These are phyloP conservation scores for Teratosphaeria epicoccoides DNA, from an alignment of 2,329 filamentous ascomycete genomes.

Conservation along the genomic window DNA sequence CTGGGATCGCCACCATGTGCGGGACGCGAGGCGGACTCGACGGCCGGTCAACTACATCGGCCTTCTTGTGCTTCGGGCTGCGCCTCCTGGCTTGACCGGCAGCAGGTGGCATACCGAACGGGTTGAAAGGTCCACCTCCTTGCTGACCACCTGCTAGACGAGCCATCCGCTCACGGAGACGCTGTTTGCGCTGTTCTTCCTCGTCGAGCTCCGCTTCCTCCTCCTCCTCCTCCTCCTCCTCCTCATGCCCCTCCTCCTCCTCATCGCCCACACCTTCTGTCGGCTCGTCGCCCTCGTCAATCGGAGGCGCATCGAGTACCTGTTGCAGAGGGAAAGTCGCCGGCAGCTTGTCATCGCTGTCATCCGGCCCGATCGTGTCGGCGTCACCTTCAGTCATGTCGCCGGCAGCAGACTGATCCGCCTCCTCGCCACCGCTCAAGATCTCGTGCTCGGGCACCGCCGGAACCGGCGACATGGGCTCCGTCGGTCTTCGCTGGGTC, in stretches of 20 bases:
- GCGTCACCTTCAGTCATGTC: slow-evolving; percentile 53
- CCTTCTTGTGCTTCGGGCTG: slow-evolving; percentile 31
- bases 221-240: slow-evolving; percentile 52
- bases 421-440: slow-evolving; percentile 53
- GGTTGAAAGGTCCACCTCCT: slow-evolving; percentile 34
- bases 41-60: slow-evolving; percentile 20
- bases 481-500: slow-evolving; percentile 26
- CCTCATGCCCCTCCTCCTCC: slow-evolving; percentile 38
- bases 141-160: slow-evolving; percentile 77
- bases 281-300: slow-evolving; percentile 22
- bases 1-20: slow-evolving; percentile 40
- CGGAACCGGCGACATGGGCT: slow-evolving; percentile 26
- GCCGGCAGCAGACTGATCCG: slow-evolving; percentile 53
- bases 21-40: slow-evolving; percentile 10
- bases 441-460: slow-evolving; percentile 39
- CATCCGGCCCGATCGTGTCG: slow-evolving; percentile 58
- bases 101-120: slow-evolving; percentile 22
- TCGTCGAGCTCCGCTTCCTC: slow-evolving; percentile 81
- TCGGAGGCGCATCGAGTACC: slow-evolving; percentile 30
- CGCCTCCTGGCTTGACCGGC: slow-evolving; percentile 33
- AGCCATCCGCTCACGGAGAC: slow-evolving; percentile 88
- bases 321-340: slow-evolving; percentile 23
- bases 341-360: slow-evolving; percentile 52
- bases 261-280: slow-evolving; percentile 36
- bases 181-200: slow-evolving; percentile 73